Conservation (phyloP, 257 asterid genomes). For the Gardenia jasminoides region DNA sequence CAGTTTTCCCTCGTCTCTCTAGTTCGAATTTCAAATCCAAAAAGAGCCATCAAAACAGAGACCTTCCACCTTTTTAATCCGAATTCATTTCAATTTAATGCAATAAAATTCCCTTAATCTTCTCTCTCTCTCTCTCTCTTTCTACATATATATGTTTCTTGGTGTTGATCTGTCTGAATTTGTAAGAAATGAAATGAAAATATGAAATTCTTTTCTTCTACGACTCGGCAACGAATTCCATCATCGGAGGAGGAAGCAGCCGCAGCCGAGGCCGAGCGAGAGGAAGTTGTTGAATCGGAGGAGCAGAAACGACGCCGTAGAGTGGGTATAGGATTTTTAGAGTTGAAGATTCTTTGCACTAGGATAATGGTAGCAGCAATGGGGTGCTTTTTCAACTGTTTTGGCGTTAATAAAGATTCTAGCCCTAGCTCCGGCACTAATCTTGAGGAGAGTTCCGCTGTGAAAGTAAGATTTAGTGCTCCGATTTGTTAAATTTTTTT, state of each 20-base stretch:
- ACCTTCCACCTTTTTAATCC: conserved; percentile 22
- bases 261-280: neutral
- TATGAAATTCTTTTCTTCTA: conserved; percentile 23
- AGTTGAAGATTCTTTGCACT: conserved; percentile 11
- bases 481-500: too few species aligned
- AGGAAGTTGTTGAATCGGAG: neutral
- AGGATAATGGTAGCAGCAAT: conserved; percentile 38
- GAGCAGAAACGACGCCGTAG: neutral
- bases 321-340: neutral
- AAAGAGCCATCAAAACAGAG: conserved; percentile 44
- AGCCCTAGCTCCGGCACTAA: neutral
- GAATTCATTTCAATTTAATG: neutral
- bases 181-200: neutral
- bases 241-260: conserved; percentile 8
- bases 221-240: conserved; percentile 6
- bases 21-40: conserved; percentile 61
- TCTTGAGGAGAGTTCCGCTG: neutral
- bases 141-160: too few species aligned
- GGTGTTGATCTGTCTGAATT: neutral
- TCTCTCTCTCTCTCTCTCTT: too few species aligned
- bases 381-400: conserved; percentile 71
- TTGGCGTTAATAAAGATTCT: conserved; percentile 50
- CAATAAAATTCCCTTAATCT: too few species aligned
- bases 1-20: conserved; percentile 37
- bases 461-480: neutral